Conservation (phyloP, 345 rosid genomes). For the Sonneratia caseolaris region DNA sequence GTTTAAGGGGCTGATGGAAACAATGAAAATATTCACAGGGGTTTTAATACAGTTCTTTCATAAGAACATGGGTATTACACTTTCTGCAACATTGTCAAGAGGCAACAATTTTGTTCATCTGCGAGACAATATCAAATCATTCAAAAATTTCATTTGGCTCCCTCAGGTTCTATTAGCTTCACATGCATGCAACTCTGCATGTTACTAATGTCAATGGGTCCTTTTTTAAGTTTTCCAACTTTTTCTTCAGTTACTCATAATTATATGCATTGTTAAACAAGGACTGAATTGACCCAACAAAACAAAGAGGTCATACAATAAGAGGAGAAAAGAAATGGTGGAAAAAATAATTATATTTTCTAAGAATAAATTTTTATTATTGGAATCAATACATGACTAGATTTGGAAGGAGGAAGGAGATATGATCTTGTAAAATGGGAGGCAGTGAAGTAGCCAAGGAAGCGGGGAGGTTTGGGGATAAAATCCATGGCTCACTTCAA, state of each 20-base stretch:
- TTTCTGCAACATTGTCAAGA: no score
- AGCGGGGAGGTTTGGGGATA: no score
- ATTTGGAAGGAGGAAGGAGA: no score
- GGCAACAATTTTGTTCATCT: not conserved
- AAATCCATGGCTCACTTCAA: no score
- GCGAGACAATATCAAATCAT: not conserved
- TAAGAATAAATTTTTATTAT: not conserved
- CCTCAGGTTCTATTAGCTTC: not conserved
- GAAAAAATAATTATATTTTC: not conserved
- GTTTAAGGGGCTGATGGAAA: not conserved
- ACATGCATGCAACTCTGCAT: not conserved
- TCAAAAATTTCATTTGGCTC: not conserved
- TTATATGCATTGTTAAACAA: not conserved
- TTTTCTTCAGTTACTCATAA: not conserved
- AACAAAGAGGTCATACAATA: not conserved
- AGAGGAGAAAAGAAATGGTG: not conserved
- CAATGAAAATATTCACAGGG: not conserved
- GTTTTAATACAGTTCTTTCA: not conserved
- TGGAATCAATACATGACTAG: not conserved
- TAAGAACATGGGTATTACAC: not conserved
- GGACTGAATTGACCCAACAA: not conserved
- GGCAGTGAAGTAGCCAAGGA: no score
- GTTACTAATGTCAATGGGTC: not conserved
- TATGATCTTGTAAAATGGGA: no score
- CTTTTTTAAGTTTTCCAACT: not conserved